These are phyloP conservation scores for Calonectria hawksworthii DNA, from an alignment of 2,329 filamentous ascomycete genomes.

Conservation along the genomic window DNA sequence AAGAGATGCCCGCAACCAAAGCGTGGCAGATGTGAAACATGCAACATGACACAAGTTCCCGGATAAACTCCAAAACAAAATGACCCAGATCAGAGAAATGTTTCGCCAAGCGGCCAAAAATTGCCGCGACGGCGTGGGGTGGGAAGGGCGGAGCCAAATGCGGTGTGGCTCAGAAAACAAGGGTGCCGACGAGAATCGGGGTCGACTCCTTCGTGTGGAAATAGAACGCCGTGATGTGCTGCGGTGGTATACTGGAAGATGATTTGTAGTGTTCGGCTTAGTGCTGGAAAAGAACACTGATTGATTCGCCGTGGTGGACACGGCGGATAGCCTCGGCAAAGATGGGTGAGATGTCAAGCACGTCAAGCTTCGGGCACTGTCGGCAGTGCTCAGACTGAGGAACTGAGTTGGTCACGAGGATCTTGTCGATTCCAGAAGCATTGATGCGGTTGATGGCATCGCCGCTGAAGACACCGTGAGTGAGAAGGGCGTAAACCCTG, in stretches of 20 bases:
- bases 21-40: conserved; percentile 40
- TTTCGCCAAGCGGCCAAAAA: conserved; percentile 28
- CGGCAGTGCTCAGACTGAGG: conserved; percentile 86
- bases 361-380: conserved; percentile 88
- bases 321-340: conserved; percentile 96
- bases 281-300: conserved; percentile 86
- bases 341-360: conserved; percentile 89
- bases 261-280: conserved; percentile 39
- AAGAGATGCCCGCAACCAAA: conserved; percentile 36
- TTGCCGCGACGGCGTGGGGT: conserved; percentile 29
- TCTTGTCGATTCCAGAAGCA: conserved; percentile 90
- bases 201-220: conserved; percentile 22
- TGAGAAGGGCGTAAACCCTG: conserved; percentile 90
- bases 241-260: conserved; percentile 24
- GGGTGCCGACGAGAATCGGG: conserved; percentile 21
- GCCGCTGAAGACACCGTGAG: conserved; percentile 94
- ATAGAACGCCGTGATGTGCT: conserved; percentile 27
- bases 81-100: conserved; percentile 34
- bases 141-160: conserved; percentile 17
- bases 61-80: conserved; percentile 46
- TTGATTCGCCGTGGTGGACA: conserved; percentile 97
- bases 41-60: conserved; percentile 42
- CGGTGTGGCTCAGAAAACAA: conserved; percentile 20
- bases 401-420: conserved; percentile 95
- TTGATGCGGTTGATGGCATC: conserved; percentile 96